Percentiles rank a stretch among this genome's conserved stretches.
Evolutionary conservation across 169 alveolate genomes (phyloP).

Genomic region (Eimeria acervulina): DNA sequence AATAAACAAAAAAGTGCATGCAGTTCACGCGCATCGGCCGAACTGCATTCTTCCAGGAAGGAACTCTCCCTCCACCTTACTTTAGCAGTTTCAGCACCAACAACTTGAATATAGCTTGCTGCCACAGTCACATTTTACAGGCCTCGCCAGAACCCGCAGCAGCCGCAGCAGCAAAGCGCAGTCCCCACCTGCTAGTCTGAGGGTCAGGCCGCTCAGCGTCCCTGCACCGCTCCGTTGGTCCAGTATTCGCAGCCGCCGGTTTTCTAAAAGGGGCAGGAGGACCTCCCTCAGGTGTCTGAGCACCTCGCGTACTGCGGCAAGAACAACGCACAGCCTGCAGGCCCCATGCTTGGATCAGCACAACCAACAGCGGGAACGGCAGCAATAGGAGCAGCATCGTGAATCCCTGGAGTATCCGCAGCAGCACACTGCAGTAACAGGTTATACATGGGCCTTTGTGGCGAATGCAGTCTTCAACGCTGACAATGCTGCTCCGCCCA

Average conservation of each 20-base stretch:
- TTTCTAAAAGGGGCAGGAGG: constrained; percentile 44
- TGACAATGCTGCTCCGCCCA: constrained; percentile 1
- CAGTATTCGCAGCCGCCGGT: constrained; percentile 33
- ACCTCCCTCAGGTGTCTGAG: background rate
- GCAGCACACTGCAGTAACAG: background rate
- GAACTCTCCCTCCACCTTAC: background rate
- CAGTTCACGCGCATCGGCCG: background rate
- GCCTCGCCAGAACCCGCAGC: background rate
- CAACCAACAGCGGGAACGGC: background rate
- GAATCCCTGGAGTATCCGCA: background rate
- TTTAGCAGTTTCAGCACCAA: background rate
- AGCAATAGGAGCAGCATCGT: background rate
- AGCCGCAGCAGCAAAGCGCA: background rate
- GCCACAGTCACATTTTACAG: background rate
- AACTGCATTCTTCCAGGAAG: background rate
- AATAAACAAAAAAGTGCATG: background rate
- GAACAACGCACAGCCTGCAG: background rate
- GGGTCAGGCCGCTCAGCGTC: constrained; percentile 57
- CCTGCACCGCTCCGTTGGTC: constrained; percentile 54
- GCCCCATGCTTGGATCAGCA: background rate
- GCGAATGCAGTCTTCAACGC: constrained; percentile 45
- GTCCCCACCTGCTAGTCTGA: constrained; percentile 58
- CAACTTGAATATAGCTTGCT: background rate
- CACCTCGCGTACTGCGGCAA: constrained; percentile 54
- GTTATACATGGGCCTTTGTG: constrained; percentile 28